These are phyloP conservation scores for Thielaviopsis euricoi DNA, from an alignment of 2,329 filamentous ascomycete genomes.

Conservation along the genomic window DNA sequence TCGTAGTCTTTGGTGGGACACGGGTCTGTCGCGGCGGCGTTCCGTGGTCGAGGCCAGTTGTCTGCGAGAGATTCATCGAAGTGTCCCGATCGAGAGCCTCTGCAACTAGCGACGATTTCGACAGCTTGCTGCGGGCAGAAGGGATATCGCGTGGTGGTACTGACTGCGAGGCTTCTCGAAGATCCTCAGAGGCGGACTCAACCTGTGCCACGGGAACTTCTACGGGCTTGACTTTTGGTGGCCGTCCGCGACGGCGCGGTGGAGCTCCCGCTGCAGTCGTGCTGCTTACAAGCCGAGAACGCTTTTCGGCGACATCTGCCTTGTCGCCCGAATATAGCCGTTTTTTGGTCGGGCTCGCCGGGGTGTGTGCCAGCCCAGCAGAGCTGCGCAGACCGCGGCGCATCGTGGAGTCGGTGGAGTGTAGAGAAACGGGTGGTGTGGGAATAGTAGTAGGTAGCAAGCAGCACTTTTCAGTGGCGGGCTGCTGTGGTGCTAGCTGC, in stretches of 20 bases:
- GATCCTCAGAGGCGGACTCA: not conserved
- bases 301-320: not conserved
- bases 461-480: not conserved
- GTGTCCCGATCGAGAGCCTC: not conserved
- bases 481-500: not conserved
- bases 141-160: not conserved
- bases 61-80: not conserved
- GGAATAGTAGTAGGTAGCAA: not conserved
- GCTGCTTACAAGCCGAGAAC: not conserved
- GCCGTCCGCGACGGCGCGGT: not conserved
- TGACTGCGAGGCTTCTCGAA: not conserved
- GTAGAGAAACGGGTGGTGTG: not conserved
- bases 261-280: not conserved
- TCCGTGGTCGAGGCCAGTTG: slow-evolving; percentile 1
- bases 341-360: not conserved
- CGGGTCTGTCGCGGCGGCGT: not conserved
- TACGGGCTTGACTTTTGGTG: not conserved
- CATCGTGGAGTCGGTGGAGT: not conserved
- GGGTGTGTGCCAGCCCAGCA: too few relatives aligned
- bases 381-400: not conserved
- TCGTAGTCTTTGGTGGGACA: not conserved
- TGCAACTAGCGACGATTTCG: not conserved
- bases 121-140: not conserved
- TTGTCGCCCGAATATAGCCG: not conserved
- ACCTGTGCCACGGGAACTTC: not conserved